Conservation (phyloP, 306 rosid species). For the Medicago ruthenica region DNA sequence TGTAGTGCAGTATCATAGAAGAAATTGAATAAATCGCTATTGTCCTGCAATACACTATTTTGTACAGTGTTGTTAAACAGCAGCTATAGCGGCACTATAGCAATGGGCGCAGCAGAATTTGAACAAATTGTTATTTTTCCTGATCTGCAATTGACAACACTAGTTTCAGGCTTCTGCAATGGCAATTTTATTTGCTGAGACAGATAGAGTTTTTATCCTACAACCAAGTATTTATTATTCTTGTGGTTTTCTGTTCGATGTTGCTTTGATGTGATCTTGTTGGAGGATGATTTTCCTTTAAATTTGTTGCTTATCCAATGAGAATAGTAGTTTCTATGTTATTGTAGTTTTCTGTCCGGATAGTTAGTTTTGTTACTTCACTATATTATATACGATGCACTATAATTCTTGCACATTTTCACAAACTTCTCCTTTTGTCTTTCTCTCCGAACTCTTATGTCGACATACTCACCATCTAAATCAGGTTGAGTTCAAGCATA, state of each 20-base stretch:
- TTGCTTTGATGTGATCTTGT: conserved; percentile 22
- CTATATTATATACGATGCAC: neutral
- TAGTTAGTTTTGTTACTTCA: neutral
- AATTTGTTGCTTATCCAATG: neutral
- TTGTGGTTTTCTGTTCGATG: conserved; percentile 8
- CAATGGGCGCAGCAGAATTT: too few relatives aligned
- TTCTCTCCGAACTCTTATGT: neutral
- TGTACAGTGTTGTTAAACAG: too few relatives aligned
- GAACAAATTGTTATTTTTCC: too few relatives aligned
- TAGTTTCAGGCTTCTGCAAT: neutral
- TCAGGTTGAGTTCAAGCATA: neutral
- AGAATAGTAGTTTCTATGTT: neutral
- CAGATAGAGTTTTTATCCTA: conserved; percentile 2
- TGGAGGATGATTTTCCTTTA: conserved; percentile 27
- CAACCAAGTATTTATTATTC: neutral
- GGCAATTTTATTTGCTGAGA: conserved; percentile 18
- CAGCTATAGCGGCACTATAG: too few relatives aligned
- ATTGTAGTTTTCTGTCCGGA: neutral
- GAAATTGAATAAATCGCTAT: too few relatives aligned
- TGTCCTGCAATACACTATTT: too few relatives aligned
- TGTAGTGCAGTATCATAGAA: too few relatives aligned
- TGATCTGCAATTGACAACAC: neutral
- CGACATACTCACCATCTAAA: neutral
- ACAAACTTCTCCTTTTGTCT: neutral
- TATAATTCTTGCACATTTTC: neutral